These are phyloP conservation scores for Medicago lupulina DNA, from an alignment of 306 rosid genomes.

Conservation along the genomic window DNA sequence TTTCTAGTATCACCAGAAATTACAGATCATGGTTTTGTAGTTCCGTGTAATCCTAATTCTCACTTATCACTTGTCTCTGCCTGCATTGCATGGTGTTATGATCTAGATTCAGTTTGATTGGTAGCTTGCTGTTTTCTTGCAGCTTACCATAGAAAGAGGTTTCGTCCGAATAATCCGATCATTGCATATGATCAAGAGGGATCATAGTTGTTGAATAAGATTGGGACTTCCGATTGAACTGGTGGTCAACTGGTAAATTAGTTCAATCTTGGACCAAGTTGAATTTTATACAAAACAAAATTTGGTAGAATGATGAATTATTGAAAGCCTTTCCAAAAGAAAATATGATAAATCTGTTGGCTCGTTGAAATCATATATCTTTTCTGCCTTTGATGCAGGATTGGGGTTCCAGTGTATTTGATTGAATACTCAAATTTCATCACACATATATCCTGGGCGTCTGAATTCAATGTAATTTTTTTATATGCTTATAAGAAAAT, in stretches of 20 bases:
- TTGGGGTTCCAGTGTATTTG: background rate
- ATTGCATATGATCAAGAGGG: constrained; percentile 10
- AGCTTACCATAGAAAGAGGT: background rate
- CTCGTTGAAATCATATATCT: background rate
- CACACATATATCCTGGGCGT: background rate
- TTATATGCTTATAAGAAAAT: background rate
- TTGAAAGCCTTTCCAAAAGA: background rate
- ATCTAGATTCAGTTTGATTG: constrained; percentile 21
- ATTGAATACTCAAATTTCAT: background rate
- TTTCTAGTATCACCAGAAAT: constrained; percentile 11
- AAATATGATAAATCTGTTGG: background rate
- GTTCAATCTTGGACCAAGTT: background rate
- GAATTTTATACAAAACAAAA: background rate
- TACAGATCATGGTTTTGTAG: constrained; percentile 33
- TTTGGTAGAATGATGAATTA: background rate
- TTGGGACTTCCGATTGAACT: too few relatives aligned
- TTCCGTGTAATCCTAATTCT: constrained; percentile 19
- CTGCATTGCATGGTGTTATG: background rate
- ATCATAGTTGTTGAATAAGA: background rate
- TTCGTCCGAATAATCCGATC: background rate
- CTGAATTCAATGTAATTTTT: too few relatives aligned
- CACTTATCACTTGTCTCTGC: background rate
- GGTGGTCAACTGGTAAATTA: too few relatives aligned
- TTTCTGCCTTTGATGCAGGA: background rate
- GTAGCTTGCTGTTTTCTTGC: background rate